phyloP scores from a whole-genome alignment of 75 land plant genomes.

The Gnetum montanum region DNA sequence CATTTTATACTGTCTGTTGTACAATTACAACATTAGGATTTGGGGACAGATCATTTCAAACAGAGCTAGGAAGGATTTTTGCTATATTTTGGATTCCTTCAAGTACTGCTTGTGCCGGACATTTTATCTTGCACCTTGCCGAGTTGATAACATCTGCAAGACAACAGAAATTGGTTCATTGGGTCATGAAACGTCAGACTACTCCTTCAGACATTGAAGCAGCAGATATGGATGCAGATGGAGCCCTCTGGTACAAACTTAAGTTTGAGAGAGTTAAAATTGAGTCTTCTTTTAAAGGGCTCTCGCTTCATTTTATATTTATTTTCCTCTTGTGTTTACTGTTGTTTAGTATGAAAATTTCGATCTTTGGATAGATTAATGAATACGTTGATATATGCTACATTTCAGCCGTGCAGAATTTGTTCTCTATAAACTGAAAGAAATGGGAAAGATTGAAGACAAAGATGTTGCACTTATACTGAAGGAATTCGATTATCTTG shows the following conservation, averaged over 20 bases:
- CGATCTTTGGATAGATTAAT: too few species aligned
- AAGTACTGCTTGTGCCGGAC: constrained; percentile 67
- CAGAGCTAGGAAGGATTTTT: constrained; percentile 53
- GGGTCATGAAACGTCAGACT: constrained; percentile 57
- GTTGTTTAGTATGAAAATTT: too few species aligned
- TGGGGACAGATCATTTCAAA: constrained; percentile 81
- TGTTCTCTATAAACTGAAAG: constrained; percentile 79
- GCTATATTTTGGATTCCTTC: constrained; percentile 78
- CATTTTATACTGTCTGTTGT: constrained; percentile 84
- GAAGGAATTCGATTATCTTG: constrained; percentile 62
- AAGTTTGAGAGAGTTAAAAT: neutral
- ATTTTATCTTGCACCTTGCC: constrained; percentile 68
- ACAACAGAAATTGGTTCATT: constrained; percentile 38
- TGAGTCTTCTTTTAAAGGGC: neutral
- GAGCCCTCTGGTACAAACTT: constrained; percentile 51
- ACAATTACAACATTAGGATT: constrained; percentile 93
- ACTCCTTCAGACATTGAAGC: constrained; percentile 67
- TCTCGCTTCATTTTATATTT: neutral
- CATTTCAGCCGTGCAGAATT: constrained; percentile 68
- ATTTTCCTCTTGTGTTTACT: neutral
- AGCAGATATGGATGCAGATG: constrained; percentile 83
- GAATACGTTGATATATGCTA: too few species aligned
- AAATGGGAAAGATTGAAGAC: constrained; percentile 83
- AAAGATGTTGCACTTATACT: constrained; percentile 56
- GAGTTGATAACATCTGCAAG: constrained; percentile 49